Base-by-base conservation (phyloP, 768 basidiomycete species). In the Hygrophorus pudorinus region DNA sequence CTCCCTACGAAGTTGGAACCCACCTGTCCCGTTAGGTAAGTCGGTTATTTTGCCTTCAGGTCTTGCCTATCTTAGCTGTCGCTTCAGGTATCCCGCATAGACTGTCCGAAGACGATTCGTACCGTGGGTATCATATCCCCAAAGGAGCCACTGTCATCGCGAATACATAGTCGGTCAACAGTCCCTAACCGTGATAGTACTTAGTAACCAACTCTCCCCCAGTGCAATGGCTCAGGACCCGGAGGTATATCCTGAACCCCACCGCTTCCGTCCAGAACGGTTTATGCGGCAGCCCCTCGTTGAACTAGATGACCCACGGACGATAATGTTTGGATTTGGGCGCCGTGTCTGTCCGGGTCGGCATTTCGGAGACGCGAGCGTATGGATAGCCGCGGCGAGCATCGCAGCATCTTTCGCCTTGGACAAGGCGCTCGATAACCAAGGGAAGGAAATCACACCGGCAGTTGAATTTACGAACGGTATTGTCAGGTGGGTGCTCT, bases 341-440 rank as follows among this genome's bases (percentile, higher is more conserved):
- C 64, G 76, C 44, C 62, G 74, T 72, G 63, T 70, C 44, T 81
- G 78, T 50, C 75, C 77, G 5, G 76, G 78, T 8, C 62, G 70
- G 34, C 62, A 73, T 49, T 68, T 79, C 41, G 77, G 73, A 2
- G 71, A 76, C 41, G 50, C 62, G 3, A 67, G 60, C 43, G 54
- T 73, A 20, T 79, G 68, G 69, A 53, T 68, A 37, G 66, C 70
- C 33, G 64, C 65, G 12, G 65, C 72, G 0, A 63, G 59, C 44
- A 59, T 78, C 10, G 52, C 73, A 33, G 65, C 73, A 12, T 58
- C 68, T 8, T 64, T 78, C 52, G 60, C 72, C 47, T 65, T 79
- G 24, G 54, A 57, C 2, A 68, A 64, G 47, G 60, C 64, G 0
- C 35, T 58, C 13, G 72, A 75, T 53, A 62, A 60, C 24, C 46